Percentiles rank a stretch among this genome's conserved stretches.
Conservation (phyloP, 2,329 filamentous ascomycete genomes). For the Tolypocladium cylindrosporum region DNA sequence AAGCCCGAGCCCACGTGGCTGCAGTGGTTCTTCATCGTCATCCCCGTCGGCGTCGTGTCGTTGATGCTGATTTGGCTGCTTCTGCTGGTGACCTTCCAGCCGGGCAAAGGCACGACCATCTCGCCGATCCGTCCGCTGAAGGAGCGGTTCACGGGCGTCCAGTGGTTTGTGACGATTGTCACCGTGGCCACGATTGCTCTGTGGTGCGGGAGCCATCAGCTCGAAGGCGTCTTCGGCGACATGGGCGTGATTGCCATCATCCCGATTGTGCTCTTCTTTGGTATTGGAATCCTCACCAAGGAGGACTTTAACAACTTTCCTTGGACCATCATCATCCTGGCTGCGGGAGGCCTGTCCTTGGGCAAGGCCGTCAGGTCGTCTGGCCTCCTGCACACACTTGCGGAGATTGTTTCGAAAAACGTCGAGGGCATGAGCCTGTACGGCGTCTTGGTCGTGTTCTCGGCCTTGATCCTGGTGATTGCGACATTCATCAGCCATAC, state of each 20-base stretch:
- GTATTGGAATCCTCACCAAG: slow-evolving; percentile 90
- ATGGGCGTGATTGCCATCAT: slow-evolving; percentile 99
- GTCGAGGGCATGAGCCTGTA: slow-evolving; percentile 79
- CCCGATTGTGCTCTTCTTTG: slow-evolving; percentile 91
- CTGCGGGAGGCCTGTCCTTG: slow-evolving; percentile 82
- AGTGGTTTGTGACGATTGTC: slow-evolving; percentile 84
- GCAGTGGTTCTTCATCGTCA: slow-evolving; percentile 91
- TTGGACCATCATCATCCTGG: slow-evolving; percentile 98
- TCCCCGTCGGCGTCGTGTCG: slow-evolving; percentile 85
- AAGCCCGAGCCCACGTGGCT: slow-evolving; percentile 83
- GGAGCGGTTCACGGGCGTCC: slow-evolving; percentile 77
- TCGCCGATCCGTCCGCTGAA: slow-evolving; percentile 84
- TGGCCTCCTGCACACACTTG: slow-evolving; percentile 82
- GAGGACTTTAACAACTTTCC: slow-evolving; percentile 99
- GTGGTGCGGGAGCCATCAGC: slow-evolving; percentile 87
- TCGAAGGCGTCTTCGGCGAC: slow-evolving; percentile 83
- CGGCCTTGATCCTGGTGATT: slow-evolving; percentile 74
- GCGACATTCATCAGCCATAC: slow-evolving; percentile 98
- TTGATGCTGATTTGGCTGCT: slow-evolving; percentile 84
- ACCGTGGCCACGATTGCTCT: slow-evolving; percentile 77
- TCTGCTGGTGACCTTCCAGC: slow-evolving; percentile 75
- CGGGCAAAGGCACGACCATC: slow-evolving; percentile 76
- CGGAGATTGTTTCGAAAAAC: slow-evolving; percentile 59
- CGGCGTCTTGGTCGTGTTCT: slow-evolving; percentile 77
- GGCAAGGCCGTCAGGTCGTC: slow-evolving; percentile 93